Conservation (phyloP, 192 early-diverging fungal genomes). For the Lunasporangiospora selenospora region DNA sequence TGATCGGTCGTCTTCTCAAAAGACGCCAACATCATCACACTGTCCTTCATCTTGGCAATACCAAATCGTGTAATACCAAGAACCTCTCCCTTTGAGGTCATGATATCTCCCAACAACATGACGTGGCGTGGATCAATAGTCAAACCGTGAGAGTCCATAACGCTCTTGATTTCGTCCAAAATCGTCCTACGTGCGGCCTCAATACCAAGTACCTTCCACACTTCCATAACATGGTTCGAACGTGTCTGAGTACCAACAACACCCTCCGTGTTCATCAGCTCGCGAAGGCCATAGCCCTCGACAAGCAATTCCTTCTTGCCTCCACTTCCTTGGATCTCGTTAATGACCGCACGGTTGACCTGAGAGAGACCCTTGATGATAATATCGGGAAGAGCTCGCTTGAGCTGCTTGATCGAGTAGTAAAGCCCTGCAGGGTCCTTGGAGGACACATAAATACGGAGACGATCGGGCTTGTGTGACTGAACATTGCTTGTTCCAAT, state of each 20-base stretch:
- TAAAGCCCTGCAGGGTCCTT: conserved; percentile 69
- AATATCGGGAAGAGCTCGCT: conserved; percentile 85
- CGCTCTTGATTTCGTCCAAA: conserved; percentile 86
- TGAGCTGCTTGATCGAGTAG: conserved; percentile 81
- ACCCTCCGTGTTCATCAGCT: conserved; percentile 97
- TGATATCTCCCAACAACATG: conserved; percentile 96
- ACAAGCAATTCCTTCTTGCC: conserved; percentile 76
- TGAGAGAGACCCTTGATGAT: conserved; percentile 87
- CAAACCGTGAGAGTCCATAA: conserved; percentile 91
- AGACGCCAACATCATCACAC: conserved; percentile 98
- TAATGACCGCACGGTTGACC: conserved; percentile 89
- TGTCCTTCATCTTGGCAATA: conserved; percentile 99
- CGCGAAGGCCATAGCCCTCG: conserved; percentile 92
- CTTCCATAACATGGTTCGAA: conserved; percentile 95
- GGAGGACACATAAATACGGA: conserved; percentile 68
- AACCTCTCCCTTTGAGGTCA: conserved; percentile 99
- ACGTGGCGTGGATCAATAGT: conserved; percentile 95
- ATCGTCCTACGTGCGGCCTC: conserved; percentile 94
- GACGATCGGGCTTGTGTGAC: conserved; percentile 62
- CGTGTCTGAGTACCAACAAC: conserved; percentile 79
- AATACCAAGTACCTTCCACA: conserved; percentile 89
- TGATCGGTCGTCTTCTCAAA: conserved; percentile 99
- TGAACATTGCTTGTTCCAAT: conserved; percentile 75
- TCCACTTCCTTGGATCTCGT: conserved; percentile 60
- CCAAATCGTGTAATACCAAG: conserved; percentile 99